Conservation (phyloP, 768 basidiomycete genomes). For the Rhodotorula toruloides region DNA sequence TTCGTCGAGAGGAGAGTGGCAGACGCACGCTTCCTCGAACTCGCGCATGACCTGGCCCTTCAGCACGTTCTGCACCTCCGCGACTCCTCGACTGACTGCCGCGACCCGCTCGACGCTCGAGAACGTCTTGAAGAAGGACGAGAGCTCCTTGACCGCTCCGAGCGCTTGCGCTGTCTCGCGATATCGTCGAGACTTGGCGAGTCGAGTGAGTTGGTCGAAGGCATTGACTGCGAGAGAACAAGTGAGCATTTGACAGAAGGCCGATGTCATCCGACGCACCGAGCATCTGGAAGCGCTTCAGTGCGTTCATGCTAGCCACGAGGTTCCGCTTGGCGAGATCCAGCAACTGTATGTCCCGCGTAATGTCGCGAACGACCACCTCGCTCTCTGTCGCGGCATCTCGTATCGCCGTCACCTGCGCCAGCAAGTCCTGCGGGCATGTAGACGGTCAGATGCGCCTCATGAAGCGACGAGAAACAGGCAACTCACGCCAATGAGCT, state of each 20-base stretch:
- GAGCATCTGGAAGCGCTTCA: slow-evolving; percentile 89
- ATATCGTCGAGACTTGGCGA: slow-evolving; percentile 51
- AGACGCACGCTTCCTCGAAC: slow-evolving; percentile 57
- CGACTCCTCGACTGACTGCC: slow-evolving; percentile 70
- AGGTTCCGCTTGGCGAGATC: slow-evolving; percentile 93
- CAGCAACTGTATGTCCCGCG: slow-evolving; percentile 89
- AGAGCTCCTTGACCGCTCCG: slow-evolving; percentile 84
- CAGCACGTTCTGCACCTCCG: slow-evolving; percentile 76
- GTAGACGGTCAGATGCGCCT: not conserved
- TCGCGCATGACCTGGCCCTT: slow-evolving; percentile 75
- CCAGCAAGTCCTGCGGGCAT: slow-evolving; percentile 68
- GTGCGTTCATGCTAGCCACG: slow-evolving; percentile 75
- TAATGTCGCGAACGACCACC: slow-evolving; percentile 89
- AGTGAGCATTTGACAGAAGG: not conserved
- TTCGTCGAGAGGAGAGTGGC: not conserved
- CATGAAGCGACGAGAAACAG: not conserved
- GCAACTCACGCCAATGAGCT: slow-evolving; percentile 79
- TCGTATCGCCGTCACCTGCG: slow-evolving; percentile 90
- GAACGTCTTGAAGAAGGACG: slow-evolving; percentile 71
- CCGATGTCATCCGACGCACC: slow-evolving; percentile 53
- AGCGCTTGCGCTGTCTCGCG: slow-evolving; percentile 76
- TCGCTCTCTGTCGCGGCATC: slow-evolving; percentile 97
- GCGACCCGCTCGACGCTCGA: slow-evolving; percentile 69
- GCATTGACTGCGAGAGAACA: slow-evolving; percentile 28
- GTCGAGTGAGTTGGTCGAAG: slow-evolving; percentile 41